phyloP scores from a whole-genome alignment of 495 filamentous ascomycete species.

The Mycothermus thermophilus region DNA sequence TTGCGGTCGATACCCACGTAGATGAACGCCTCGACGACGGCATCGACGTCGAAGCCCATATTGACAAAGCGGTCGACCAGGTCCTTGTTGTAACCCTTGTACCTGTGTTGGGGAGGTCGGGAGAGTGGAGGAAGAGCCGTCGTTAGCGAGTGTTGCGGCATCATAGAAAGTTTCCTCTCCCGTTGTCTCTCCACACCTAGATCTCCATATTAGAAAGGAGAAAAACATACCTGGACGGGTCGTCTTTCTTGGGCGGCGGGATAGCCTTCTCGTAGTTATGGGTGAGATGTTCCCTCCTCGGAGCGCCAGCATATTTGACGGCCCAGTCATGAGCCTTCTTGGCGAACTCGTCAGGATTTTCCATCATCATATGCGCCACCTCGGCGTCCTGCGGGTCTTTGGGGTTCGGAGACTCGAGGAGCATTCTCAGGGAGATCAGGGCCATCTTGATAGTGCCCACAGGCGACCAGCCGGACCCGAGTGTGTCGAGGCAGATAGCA shows the following conservation, averaged over 20 bases:
- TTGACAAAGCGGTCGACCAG: conserved; percentile 76
- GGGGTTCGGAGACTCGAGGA: conserved; percentile 86
- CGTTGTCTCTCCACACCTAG: no score
- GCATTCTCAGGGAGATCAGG: conserved; percentile 79
- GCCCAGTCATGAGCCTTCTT: conserved; percentile 85
- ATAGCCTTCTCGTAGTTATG: conserved; percentile 9
- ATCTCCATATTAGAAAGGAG: no score
- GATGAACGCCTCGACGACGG: conserved; percentile 73
- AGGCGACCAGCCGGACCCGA: conserved; percentile 81
- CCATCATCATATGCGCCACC: conserved; percentile 81
- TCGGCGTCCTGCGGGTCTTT: conserved; percentile 96
- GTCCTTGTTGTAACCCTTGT: conserved; percentile 77
- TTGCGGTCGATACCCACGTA: conserved; percentile 68
- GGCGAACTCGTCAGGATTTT: conserved; percentile 63
- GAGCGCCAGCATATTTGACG: conserved; percentile 67
- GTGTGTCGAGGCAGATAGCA: conserved; percentile 92
- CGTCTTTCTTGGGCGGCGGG: conserved; percentile 13
- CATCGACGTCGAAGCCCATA: conserved; percentile 91
- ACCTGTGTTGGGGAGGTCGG: conserved; percentile 44
- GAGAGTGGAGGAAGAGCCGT: not conserved
- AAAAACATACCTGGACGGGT: conserved; percentile 27
- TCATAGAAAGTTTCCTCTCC: no score
- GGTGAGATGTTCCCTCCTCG: conserved; percentile 24
- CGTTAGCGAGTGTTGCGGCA: not conserved
- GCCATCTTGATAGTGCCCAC: conserved; percentile 94